A percentile compares a stretch with the other conserved stretches of the same genome.
Evolutionary conservation across 768 basidiomycete genomes (phyloP).

Genomic region (Wakefieldia striispora): DNA sequence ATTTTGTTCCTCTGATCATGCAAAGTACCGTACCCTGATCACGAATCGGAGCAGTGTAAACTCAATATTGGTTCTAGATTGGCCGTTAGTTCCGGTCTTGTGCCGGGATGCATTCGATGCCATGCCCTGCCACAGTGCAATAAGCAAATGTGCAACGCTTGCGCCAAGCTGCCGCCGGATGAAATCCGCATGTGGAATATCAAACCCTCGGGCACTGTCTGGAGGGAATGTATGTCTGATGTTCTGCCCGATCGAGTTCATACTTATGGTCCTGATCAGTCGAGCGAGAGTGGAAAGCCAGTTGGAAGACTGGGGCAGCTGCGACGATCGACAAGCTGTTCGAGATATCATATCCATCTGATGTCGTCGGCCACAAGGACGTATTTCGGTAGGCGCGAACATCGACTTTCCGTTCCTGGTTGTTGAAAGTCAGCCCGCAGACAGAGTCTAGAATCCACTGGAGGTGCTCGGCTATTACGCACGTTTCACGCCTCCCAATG

Average conservation of each 20-base stretch:
- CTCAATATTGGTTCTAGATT: conserved; percentile 36
- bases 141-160: conserved; percentile 48
- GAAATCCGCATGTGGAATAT: conserved; percentile 50
- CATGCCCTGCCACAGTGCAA: conserved; percentile 43
- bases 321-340: conserved; percentile 56
- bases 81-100: conserved; percentile 48
- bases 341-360: conserved; percentile 40
- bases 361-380: conserved; percentile 39
- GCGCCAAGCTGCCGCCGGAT: conserved; percentile 44
- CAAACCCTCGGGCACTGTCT: conserved; percentile 42
- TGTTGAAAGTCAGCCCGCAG: conserved; percentile 10
- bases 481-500: conserved; percentile 66
- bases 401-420: not conserved
- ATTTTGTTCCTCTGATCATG: conserved; percentile 61
- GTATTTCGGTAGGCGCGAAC: conserved; percentile 42
- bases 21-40: conserved; percentile 40
- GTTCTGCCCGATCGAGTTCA: conserved; percentile 14
- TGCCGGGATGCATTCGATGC: conserved; percentile 51
- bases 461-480: conserved; percentile 45
- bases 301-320: conserved; percentile 30
- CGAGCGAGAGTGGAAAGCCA: conserved; percentile 49
- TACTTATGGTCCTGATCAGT: conserved; percentile 40
- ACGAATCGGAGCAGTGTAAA: conserved; percentile 4
- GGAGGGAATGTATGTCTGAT: conserved; percentile 48
- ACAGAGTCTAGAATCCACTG: conserved; percentile 35